Evolutionary conservation across 2,329 filamentous ascomycete species (phyloP), one percentile per base, ranked within the genome.

Genomic region (Colletotrichum viniferum): DNA sequence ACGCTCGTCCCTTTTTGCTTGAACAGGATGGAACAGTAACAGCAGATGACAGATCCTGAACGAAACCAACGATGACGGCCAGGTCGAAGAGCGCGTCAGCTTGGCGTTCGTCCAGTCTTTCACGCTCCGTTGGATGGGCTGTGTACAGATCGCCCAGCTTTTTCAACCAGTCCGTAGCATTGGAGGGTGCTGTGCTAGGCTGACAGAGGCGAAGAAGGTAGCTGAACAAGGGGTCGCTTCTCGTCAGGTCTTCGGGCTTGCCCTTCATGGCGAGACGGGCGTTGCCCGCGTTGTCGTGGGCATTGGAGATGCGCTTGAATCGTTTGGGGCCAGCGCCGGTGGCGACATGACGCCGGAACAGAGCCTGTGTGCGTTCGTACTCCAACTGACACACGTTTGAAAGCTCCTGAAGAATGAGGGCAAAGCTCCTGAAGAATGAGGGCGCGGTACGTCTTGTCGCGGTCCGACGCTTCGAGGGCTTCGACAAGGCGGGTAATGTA

Each of bases 141-240:
- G 14, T 28, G 26, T 60, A 60, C 9, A 60, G 56, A 60, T 28
- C 16, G 56, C 56, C 56, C 18, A 60, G 56, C 56, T 6, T 26
- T 28, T 60, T 60, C 56, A 60, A n/a, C 21, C 26, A 60, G 26
- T 32, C 56, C 13, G 24, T 18, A 28, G 16, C 56, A 10, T 60
- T 16, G 21, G 8, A 18, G 9, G 26, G 14, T 10, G 56, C 84
- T 0, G 81, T 85, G 1, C 85, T 82, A 0, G 80, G 63, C 16
- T 86, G 83, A 67, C 86, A 89, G 4, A 90, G 85, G 5, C 83
- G 85, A 14, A 89, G 78, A 26, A 89, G 77, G 77, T 86, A 86
- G 68, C 86, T 82, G 4, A 89, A 78, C 32, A 87, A 84, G 3
- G 85, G 83, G 43, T 88, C 77, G 0, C 80, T 77, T 16, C 80